phyloP scores from a whole-genome alignment of 129 eudicot genomes.

The Arctium minus region DNA sequence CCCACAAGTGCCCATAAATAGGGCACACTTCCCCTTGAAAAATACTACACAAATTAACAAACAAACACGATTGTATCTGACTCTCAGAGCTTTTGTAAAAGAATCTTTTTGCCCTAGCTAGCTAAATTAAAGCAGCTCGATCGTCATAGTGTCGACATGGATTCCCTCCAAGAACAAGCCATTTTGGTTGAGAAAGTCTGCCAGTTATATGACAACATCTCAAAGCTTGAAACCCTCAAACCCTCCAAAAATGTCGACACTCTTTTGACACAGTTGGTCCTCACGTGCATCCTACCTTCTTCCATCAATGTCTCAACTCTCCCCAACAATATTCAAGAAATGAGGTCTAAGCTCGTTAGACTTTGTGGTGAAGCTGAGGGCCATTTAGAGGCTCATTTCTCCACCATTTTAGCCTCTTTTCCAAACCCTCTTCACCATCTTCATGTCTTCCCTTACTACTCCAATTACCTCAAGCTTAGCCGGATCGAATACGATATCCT shows the following conservation, averaged over 20 bases:
- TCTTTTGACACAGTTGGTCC: conserved; percentile 72
- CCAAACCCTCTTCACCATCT: conserved; percentile 63
- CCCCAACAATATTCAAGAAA: conserved; percentile 47
- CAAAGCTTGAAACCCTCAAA: conserved; percentile 69
- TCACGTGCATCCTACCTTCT: conserved; percentile 65
- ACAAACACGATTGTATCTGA: conserved; percentile 23
- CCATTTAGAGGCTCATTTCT: conserved; percentile 63
- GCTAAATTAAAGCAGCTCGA: neutral
- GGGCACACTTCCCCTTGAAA: conserved; percentile 31
- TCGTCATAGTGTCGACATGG: conserved; percentile 85
- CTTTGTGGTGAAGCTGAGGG: conserved; percentile 87
- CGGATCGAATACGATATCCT: conserved; percentile 64
- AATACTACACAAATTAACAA: conserved; percentile 23
- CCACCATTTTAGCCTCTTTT: conserved; percentile 51
- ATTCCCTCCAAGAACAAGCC: conserved; percentile 41
- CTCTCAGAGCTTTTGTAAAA: conserved; percentile 7
- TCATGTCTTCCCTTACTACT: conserved; percentile 63
- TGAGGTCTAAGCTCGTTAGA: conserved; percentile 56
- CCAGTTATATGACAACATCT: conserved; percentile 63
- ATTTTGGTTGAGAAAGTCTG: conserved; percentile 55
- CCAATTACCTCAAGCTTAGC: conserved; percentile 76
- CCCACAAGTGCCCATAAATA: conserved; percentile 60
- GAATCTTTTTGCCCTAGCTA: conserved; percentile 17
- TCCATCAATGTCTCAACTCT: conserved; percentile 62
- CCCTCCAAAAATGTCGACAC: conserved; percentile 80